Evolutionary conservation across 148 eudicot species (phyloP), one percentile per base, ranked within the genome.

Genomic region (Simmondsia chinensis): DNA sequence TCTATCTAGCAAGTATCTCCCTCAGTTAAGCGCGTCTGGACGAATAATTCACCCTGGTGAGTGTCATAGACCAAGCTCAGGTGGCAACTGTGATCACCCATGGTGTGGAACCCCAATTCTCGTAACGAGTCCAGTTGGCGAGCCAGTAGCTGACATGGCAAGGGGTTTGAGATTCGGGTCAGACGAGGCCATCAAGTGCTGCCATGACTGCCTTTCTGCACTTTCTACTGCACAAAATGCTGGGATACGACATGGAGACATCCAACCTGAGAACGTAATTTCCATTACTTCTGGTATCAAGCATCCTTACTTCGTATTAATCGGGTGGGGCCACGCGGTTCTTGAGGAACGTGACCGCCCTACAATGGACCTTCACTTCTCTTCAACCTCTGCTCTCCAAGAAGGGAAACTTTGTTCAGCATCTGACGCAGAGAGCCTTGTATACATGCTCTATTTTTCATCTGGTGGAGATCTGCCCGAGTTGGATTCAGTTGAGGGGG

Each of bases 261-360:
- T 91, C 57, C 65, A 86, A 36, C 94, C 95, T 0, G 95, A 91
- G 57, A 91, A 85, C 28, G 51, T 91, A n/a, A 76, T 91, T 28
- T 57, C 29, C 44, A 73, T 91, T 25, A 61, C 45, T 28, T 69
- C 88, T 13, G 69, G 73, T 37, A 56, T 67, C 7, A 48, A 64
- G 44, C 64, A 54, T 44, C 72, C 76, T 52, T 68, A 79, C 71
- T 86, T 69, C 50, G 79, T 91, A 38, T 60, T 82, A 35, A 65
- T 82, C 2, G 88, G 88, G 32, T 91, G 95, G 95, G 99, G 99
- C 19, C 95, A 77, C 52, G 99, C 94, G 15, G 79, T 91, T 47
- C 54, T 91, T 24, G 99, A 86, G 63, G 99, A 91, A 43, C 67
- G 94, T 55, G 99, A 91, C 41, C 83, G 95, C 12, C 85, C 99